Percentiles rank a stretch among this genome's conserved stretches.
Conservation (phyloP, 1,284 basidiomycete genomes). For the Xerocomus amazonicus region DNA sequence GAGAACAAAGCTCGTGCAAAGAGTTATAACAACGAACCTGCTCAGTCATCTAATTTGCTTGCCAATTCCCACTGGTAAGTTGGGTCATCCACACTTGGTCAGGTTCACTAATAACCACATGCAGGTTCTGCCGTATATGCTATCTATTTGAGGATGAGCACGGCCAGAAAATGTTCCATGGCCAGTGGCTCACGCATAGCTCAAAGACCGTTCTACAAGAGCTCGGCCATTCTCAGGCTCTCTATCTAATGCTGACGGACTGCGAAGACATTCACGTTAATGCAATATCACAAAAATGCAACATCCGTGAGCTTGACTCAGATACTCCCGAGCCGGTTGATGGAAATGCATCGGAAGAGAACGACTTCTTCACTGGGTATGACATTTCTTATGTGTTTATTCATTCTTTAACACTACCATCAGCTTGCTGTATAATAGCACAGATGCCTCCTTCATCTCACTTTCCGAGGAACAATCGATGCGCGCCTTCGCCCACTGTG, state of each 20-base stretch:
- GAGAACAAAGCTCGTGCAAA: slow-evolving; percentile 36
- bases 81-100: not conserved
- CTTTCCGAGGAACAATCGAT: slow-evolving; percentile 36
- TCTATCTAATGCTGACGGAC: slow-evolving; percentile 48
- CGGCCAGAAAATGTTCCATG: slow-evolving; percentile 52
- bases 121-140: slow-evolving; percentile 61
- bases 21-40: slow-evolving; percentile 34
- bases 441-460: slow-evolving; percentile 42
- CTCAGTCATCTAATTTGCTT: slow-evolving; percentile 42
- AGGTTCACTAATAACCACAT: not conserved
- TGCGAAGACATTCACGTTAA: slow-evolving; percentile 52
- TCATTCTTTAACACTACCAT: slow-evolving; percentile 3
- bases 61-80: slow-evolving; percentile 55
- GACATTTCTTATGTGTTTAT: not conserved
- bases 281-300: slow-evolving; percentile 54
- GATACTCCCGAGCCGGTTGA: slow-evolving; percentile 45
- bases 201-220: slow-evolving; percentile 64
- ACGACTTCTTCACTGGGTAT: slow-evolving; percentile 56
- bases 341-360: slow-evolving; percentile 36
- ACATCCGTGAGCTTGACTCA: slow-evolving; percentile 40
- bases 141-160: slow-evolving; percentile 50
- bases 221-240: slow-evolving; percentile 52
- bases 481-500: slow-evolving; percentile 32
- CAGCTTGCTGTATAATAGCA: slow-evolving; percentile 46
- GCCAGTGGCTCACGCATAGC: slow-evolving; percentile 63